phyloP scores from a whole-genome alignment of 805 yeast species.

The Isabelozyma rhagii region DNA sequence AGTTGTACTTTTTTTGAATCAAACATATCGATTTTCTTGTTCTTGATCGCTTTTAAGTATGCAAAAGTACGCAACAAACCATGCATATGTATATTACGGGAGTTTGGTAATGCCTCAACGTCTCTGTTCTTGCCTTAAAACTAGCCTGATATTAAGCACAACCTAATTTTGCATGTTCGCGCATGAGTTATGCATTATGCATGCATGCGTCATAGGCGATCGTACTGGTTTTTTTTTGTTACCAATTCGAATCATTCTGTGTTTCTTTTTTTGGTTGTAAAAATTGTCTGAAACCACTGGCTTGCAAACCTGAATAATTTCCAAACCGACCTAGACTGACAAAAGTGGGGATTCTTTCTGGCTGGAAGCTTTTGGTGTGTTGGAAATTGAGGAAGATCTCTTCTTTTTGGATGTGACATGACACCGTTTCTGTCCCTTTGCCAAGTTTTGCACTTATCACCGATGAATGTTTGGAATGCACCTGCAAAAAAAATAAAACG shows the following conservation, averaged over 20 bases:
- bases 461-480: background rate
- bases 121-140: background rate
- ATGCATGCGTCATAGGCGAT: background rate
- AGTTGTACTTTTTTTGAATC: background rate
- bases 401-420: background rate
- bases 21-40: too few species aligned
- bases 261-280: background rate
- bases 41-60: too few species aligned
- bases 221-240: background rate
- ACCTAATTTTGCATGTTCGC: background rate
- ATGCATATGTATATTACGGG: background rate
- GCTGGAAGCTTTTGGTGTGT: too few species aligned
- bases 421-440: background rate
- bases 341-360: too few species aligned
- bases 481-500: background rate
- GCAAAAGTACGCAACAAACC: background rate
- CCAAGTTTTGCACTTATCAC: background rate
- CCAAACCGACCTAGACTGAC: too few species aligned
- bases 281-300: background rate
- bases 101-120: background rate
- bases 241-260: background rate
- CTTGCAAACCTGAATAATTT: background rate
- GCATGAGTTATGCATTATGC: background rate
- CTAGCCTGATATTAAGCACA: background rate
- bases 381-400: too few species aligned